A percentile compares a stretch with the other conserved stretches of the same genome.
phyloP scores from a whole-genome alignment of 495 filamentous ascomycete species.

The Penicillium flavigenum region DNA sequence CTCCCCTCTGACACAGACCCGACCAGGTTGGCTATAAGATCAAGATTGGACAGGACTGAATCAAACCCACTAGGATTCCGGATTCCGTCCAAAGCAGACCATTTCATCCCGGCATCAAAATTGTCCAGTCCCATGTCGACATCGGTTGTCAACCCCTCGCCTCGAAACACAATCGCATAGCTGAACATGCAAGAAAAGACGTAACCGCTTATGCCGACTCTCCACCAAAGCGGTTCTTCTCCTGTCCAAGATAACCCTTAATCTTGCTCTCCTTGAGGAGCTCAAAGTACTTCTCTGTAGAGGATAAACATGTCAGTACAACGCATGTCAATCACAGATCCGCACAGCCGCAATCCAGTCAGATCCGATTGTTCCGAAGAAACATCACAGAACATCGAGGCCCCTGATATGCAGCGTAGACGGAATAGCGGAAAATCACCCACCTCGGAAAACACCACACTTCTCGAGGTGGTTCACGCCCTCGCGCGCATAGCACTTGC shows the following conservation, averaged over 20 bases:
- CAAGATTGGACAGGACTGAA: not conserved
- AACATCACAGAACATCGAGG: not conserved
- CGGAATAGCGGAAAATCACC: conserved; percentile 14
- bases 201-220: conserved; percentile 15
- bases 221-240: conserved; percentile 73
- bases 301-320: conserved; percentile 4
- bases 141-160: conserved; percentile 1
- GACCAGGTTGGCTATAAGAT: not conserved
- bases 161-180: conserved; percentile 7
- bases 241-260: conserved; percentile 85
- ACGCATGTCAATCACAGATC: not conserved
- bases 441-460: conserved; percentile 88
- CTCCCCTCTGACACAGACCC: not conserved
- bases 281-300: conserved; percentile 86
- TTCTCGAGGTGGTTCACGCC: conserved; percentile 98
- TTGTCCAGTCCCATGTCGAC: not conserved
- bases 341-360: not conserved
- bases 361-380: not conserved
- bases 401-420: not conserved
- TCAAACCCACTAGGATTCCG: not conserved
- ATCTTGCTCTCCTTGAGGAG: conserved; percentile 80
- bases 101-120: not conserved
- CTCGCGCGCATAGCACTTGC: conserved; percentile 92
- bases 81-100: not conserved
- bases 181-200: conserved; percentile 3